Percentiles rank a stretch among this genome's conserved stretches.
Evolutionary conservation across 345 rosid species (phyloP).

Genomic region (Populus ilicifolia): DNA sequence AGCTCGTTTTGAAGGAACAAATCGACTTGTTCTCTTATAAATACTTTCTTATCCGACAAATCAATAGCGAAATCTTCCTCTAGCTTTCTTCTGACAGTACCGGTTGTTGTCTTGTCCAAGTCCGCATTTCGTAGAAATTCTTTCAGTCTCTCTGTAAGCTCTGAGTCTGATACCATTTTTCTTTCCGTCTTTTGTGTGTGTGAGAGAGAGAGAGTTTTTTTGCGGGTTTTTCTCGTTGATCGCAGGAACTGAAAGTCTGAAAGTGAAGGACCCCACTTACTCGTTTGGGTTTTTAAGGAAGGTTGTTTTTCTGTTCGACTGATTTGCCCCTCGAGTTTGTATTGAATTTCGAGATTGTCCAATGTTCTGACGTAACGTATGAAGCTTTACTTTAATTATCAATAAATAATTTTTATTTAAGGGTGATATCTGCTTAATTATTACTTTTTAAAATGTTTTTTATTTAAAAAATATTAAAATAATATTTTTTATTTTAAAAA

Average conservation of each 20-base stretch:
- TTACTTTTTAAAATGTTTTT: no score
- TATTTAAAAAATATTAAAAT: no score
- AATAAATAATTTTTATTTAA: no score
- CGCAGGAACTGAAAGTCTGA: conserved; percentile 7
- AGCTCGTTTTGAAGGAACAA: conserved; percentile 36
- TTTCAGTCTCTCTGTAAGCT: conserved; percentile 33
- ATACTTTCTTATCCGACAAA: conserved; percentile 41
- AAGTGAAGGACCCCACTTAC: not conserved
- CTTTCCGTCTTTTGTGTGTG: no score
- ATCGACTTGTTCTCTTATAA: conserved; percentile 49
- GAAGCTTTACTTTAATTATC: no score
- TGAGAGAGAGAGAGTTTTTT: not conserved
- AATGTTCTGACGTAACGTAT: no score
- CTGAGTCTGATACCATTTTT: conserved; percentile 45
- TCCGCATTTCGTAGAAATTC: conserved; percentile 41
- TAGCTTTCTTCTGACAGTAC: conserved; percentile 37
- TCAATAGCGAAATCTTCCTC: conserved; percentile 46
- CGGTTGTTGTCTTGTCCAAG: conserved; percentile 46
- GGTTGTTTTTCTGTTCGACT: no score
- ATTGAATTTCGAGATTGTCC: no score
- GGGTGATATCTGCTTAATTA: no score
- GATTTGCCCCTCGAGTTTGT: no score
- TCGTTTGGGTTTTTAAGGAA: no score
- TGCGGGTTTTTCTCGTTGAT: conserved; percentile 22
- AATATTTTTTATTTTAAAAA: no score